These are phyloP conservation scores for Haplosporangium gracile DNA, from an alignment of 192 early-diverging fungal species.

Conservation along the genomic window DNA sequence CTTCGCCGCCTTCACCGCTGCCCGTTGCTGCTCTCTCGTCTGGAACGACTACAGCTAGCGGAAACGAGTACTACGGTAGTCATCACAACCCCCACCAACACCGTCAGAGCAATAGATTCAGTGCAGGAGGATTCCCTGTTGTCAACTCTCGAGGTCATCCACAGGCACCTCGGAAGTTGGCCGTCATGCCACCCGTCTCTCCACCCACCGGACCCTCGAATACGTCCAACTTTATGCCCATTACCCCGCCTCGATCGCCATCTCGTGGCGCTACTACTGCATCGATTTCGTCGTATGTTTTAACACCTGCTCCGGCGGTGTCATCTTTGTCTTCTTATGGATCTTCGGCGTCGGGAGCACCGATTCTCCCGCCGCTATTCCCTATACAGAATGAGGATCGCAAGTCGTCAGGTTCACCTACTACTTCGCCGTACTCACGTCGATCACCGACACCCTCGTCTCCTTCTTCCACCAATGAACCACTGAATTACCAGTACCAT, in stretches of 20 bases:
- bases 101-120: neutral
- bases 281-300: neutral
- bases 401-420: neutral
- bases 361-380: slow-evolving; percentile 8
- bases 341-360: neutral
- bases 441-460: neutral
- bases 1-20: neutral
- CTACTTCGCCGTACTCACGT: neutral
- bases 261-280: neutral
- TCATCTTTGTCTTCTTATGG: neutral
- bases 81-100: neutral
- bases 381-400: neutral
- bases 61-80: neutral
- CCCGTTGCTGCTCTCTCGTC: neutral
- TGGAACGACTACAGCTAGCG: neutral
- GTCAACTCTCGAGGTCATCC: neutral
- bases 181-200: neutral
- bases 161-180: slow-evolving; percentile 20
- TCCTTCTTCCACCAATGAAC: neutral
- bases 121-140: neutral
- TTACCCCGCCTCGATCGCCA: neutral
- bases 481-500: neutral
- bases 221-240: neutral
- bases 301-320: neutral
- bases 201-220: neutral